Base-by-base conservation (phyloP, 768 basidiomycete species). In the Leccinum disarticulatum region DNA sequence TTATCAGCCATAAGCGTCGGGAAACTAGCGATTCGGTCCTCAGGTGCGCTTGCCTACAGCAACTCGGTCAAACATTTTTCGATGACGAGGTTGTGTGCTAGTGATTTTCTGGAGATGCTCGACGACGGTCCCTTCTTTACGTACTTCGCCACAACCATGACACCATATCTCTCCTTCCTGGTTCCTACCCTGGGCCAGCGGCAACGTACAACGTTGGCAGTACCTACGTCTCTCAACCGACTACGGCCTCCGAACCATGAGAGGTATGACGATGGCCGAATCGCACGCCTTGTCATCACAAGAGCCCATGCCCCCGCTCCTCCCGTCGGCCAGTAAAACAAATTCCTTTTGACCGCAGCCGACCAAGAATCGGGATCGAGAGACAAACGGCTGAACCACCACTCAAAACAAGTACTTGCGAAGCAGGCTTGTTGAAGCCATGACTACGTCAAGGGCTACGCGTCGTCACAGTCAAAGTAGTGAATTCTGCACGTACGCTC, bases 391-490 rank as follows among this genome's bases (percentile, higher is more conserved):
- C 76, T 35, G 33, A 91, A 88, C 64, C 82, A 91, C 59, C 64
- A 98, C 98, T 65, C 84, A 90, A 64, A 93, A 91, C 68, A 98
- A 98, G 75, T 98, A 97, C 33, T 35, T 35, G 10, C 74, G 95
- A 98, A 69, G 96, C 96, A 3, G 96, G 95, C 0, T 73, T 98
- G 47, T 76, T 98, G 64, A 95, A 93, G 69, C 96, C 96, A 3
- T 68, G 95, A 98, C 74, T 97, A 98, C 65, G 93, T 95, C 53
- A 95, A 95, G 68, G 96, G 96, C 0, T 98, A 98, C 67, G 90
- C 93, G 36, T 38, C 36, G 36, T 17, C 14, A 17, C 36, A 38
- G 7, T 15, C 36, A 38, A 38, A 38, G 36, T 15, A 38, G 15
- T 17, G 7, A 17, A 38, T 7, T 38, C 36, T 15, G 36, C 1